Conservation (phyloP, 2,329 filamentous ascomycete species). For the Orbilia brochopaga region DNA sequence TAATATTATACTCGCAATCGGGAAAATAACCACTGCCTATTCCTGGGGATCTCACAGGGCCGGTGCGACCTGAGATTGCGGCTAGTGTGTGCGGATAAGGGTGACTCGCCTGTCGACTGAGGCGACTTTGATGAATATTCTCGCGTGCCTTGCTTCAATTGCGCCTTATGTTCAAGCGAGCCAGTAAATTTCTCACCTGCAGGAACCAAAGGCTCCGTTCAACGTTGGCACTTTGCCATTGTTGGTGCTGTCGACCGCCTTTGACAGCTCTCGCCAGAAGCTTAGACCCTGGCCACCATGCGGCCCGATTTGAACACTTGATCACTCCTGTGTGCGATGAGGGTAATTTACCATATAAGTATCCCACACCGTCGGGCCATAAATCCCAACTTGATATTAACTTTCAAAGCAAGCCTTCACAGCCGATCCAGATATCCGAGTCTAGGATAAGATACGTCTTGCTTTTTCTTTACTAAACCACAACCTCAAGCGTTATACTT, state of each 20-base stretch:
- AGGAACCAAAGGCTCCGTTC: constrained; percentile 43
- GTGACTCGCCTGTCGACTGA: constrained; percentile 26
- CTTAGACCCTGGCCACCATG: constrained; percentile 37
- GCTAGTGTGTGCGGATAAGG: constrained; percentile 22
- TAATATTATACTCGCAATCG: constrained; percentile 51
- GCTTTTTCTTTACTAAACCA: neutral
- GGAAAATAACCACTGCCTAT: constrained; percentile 32
- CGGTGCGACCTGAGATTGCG: constrained; percentile 38
- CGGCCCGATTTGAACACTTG: constrained; percentile 13
- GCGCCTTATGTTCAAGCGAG: constrained; percentile 49
- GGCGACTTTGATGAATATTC: constrained; percentile 24
- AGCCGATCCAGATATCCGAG: constrained; percentile 6
- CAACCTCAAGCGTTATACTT: neutral
- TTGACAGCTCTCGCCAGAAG: constrained; percentile 49
- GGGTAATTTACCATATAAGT: constrained; percentile 38
- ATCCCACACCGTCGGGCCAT: constrained; percentile 35
- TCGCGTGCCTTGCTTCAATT: constrained; percentile 27
- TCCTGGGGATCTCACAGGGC: constrained; percentile 22
- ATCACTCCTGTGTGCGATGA: constrained; percentile 34
- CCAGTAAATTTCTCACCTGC: constrained; percentile 34
- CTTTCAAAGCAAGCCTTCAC: constrained; percentile 3
- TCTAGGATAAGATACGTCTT: neutral
- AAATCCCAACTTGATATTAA: constrained; percentile 28
- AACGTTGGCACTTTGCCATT: constrained; percentile 36
- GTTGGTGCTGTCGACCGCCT: constrained; percentile 32